phyloP scores from a whole-genome alignment of 1,284 basidiomycete species.

The Cystobasidium slooffiae region DNA sequence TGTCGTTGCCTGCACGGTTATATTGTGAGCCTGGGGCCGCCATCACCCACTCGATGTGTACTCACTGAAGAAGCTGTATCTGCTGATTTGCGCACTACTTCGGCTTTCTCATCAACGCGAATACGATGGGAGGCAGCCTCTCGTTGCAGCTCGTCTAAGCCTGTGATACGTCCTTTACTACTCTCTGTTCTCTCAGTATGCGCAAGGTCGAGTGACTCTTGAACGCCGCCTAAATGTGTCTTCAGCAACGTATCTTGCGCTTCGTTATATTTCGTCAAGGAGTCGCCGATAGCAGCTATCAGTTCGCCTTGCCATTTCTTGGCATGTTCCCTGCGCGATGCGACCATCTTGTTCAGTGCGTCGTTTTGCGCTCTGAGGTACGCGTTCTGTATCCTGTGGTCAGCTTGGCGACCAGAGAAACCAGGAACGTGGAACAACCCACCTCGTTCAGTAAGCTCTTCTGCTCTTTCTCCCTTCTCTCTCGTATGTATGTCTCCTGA shows the following conservation, averaged over 20 bases:
- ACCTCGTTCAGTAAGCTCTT: constrained; percentile 45
- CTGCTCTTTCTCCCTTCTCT: constrained; percentile 37
- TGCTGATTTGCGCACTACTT: background rate
- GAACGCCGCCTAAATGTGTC: constrained; percentile 16
- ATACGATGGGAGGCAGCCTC: constrained; percentile 12
- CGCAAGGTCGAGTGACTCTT: constrained; percentile 11
- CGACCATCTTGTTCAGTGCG: constrained; percentile 12
- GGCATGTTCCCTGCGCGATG: constrained; percentile 16
- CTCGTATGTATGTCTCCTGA: constrained; percentile 16
- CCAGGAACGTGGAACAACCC: background rate
- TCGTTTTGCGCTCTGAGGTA: constrained; percentile 39
- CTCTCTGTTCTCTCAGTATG: constrained; percentile 13
- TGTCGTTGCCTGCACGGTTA: background rate
- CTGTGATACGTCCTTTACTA: constrained; percentile 15
- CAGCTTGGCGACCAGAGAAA: background rate
- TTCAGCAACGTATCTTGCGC: constrained; percentile 30
- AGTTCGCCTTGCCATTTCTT: constrained; percentile 40
- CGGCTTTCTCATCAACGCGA: constrained; percentile 1
- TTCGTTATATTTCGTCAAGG: constrained; percentile 26
- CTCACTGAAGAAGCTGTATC: background rate
- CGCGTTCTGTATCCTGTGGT: constrained; percentile 40
- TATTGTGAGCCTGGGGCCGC: background rate
- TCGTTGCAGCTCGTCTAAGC: constrained; percentile 13
- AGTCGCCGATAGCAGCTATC: constrained; percentile 14
- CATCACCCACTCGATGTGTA: background rate